A percentile compares a stretch with the other conserved stretches of the same genome.
These are phyloP conservation scores for Glycyrrhiza uralensis DNA, from an alignment of 306 rosid genomes.

Conservation along the genomic window DNA sequence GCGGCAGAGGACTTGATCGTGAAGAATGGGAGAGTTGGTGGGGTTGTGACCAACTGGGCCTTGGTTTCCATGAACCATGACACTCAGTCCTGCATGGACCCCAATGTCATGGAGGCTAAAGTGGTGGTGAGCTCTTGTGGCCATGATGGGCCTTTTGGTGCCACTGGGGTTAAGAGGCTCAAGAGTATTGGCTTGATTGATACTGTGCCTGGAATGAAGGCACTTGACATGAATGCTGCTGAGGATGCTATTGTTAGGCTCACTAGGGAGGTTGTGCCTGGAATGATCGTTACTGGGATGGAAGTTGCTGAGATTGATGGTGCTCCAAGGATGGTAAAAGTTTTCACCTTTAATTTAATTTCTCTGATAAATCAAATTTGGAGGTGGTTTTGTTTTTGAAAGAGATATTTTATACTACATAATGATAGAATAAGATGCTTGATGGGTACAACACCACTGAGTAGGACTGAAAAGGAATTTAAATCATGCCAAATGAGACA, in stretches of 20 bases:
- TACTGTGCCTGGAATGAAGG: constrained; percentile 76
- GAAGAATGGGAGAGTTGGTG: constrained; percentile 64
- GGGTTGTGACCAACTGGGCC: constrained; percentile 91
- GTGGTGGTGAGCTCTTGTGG: constrained; percentile 90
- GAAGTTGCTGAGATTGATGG: constrained; percentile 96
- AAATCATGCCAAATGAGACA: not conserved
- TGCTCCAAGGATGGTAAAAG: constrained; percentile 85
- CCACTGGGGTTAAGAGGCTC: constrained; percentile 88
- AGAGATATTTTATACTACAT: not conserved
- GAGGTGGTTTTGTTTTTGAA: not conserved
- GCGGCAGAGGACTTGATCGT: constrained; percentile 86
- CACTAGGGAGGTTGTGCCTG: constrained; percentile 81
- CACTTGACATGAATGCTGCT: constrained; percentile 82
- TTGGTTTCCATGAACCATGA: constrained; percentile 88
- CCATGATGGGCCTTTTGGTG: constrained; percentile 90
- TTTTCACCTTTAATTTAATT: not conserved
- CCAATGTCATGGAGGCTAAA: constrained; percentile 92
- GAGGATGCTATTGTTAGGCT: constrained; percentile 81
- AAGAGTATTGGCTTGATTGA: constrained; percentile 74
- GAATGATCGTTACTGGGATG: constrained; percentile 94
- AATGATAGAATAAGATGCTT: not conserved
- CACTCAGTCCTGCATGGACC: constrained; percentile 95
- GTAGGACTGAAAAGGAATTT: not conserved
- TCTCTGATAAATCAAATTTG: not conserved
- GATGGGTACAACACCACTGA: not conserved